These are phyloP conservation scores for Backusella tuberculispora DNA, from an alignment of 192 early-diverging fungal species.

Conservation along the genomic window DNA sequence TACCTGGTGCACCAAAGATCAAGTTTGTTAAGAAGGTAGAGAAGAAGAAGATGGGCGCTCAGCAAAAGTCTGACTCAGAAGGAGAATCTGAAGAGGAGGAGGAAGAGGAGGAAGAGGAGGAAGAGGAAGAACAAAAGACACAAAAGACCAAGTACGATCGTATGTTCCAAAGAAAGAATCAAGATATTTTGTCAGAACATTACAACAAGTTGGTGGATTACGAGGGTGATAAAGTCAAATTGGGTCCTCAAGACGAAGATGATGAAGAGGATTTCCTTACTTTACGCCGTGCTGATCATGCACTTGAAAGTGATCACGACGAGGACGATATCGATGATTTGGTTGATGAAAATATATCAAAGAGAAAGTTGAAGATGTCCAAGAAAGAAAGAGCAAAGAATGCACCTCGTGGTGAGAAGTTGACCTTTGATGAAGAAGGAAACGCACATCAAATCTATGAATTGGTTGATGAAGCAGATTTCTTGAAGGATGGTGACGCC, in stretches of 20 bases:
- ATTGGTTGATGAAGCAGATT: conserved; percentile 81
- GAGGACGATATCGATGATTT: conserved; percentile 38
- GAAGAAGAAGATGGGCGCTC: conserved; percentile 35
- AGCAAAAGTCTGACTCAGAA: conserved; percentile 40
- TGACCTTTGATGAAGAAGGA: conserved; percentile 96
- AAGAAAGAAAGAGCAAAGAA: conserved; percentile 78
- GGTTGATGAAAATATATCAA: conserved; percentile 40
- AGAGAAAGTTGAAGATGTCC: conserved; percentile 54
- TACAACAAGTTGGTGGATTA: conserved; percentile 85
- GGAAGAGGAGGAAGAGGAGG: conserved; percentile 42
- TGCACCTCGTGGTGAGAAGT: conserved; percentile 67
- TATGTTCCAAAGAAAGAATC: conserved; percentile 94
- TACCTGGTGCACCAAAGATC: conserved; percentile 93
- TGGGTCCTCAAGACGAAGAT: conserved; percentile 37
- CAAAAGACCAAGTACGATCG: conserved; percentile 83
- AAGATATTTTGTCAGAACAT: conserved; percentile 87
- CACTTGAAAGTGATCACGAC: conserved; percentile 58
- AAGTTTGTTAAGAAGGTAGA: conserved; percentile 75
- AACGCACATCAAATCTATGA: conserved; percentile 75
- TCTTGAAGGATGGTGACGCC: conserved; percentile 75
- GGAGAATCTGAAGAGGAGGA: conserved; percentile 44
- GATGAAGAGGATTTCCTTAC: conserved; percentile 81
- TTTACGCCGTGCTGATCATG: conserved; percentile 82
- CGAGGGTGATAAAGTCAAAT: conserved; percentile 45
- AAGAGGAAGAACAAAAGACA: conserved; percentile 45